phyloP scores from a whole-genome alignment of 2,329 filamentous ascomycete genomes.

The Chalara sp. region DNA sequence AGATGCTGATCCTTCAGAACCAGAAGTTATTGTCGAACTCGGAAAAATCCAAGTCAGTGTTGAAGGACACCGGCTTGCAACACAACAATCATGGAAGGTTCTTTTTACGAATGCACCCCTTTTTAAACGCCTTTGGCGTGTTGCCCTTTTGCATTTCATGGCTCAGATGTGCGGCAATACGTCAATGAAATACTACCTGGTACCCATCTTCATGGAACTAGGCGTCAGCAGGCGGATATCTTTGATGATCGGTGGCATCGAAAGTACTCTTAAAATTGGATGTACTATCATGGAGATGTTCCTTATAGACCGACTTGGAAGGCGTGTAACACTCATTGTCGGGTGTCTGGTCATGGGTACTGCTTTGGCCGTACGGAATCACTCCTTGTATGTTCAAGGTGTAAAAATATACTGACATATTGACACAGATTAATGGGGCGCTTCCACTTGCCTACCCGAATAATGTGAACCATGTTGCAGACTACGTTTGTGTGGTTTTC shows the following conservation, averaged over 20 bases:
- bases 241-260: slow-evolving; percentile 47
- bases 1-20: slow-evolving; percentile 32
- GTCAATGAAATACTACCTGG: slow-evolving; percentile 55
- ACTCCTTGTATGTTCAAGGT: too few relatives aligned
- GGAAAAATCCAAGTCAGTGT: slow-evolving; percentile 37
- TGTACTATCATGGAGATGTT: slow-evolving; percentile 51
- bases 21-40: slow-evolving; percentile 31
- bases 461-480: slow-evolving; percentile 40
- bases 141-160: slow-evolving; percentile 51
- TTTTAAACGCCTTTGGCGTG: slow-evolving; percentile 48
- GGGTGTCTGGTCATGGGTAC: slow-evolving; percentile 47
- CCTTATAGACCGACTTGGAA: slow-evolving; percentile 46
- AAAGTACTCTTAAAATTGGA: slow-evolving; percentile 50
- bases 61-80: slow-evolving; percentile 34
- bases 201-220: slow-evolving; percentile 43
- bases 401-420: not conserved
- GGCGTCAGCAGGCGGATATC: slow-evolving; percentile 41
- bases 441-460: slow-evolving; percentile 44
- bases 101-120: slow-evolving; percentile 43
- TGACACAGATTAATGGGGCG: slow-evolving; percentile 43
- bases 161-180: slow-evolving; percentile 53
- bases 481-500: slow-evolving; percentile 46
- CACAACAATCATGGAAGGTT: slow-evolving; percentile 15
- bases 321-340: slow-evolving; percentile 39
- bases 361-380: slow-evolving; percentile 38